Percentiles rank a stretch among this genome's conserved stretches.
phyloP scores from a whole-genome alignment of 1,139 yeast genomes.

The Geotrichum aggregatum region DNA sequence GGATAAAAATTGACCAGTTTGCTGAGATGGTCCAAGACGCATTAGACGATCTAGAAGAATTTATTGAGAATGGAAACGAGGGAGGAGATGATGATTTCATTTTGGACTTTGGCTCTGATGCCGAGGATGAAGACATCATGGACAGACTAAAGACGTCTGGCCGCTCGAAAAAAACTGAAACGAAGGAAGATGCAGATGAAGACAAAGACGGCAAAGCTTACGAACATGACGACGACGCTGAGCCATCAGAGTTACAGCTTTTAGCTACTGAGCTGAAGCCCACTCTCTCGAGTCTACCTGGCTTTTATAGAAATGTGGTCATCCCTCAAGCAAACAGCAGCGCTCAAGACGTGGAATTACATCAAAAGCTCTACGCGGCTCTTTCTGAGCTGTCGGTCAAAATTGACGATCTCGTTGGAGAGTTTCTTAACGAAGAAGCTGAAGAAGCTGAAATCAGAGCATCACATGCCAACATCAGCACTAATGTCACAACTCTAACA shows the following conservation, averaged over 20 bases:
- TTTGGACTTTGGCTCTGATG: constrained; percentile 11
- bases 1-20: constrained; percentile 11
- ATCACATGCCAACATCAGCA: background rate
- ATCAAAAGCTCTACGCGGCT: constrained; percentile 4
- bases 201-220: constrained; percentile 1
- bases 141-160: background rate
- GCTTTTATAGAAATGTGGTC: constrained; percentile 2
- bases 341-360: constrained; percentile 13
- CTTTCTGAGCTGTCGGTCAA: constrained; percentile 5
- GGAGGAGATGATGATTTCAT: constrained; percentile 10
- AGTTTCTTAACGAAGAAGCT: constrained; percentile 7
- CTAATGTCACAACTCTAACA: constrained; percentile 1
- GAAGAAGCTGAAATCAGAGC: constrained; percentile 7
- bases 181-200: background rate
- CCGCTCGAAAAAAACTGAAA: background rate
- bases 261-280: constrained; percentile 4
- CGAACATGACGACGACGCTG: background rate
- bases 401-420: constrained; percentile 16
- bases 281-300: background rate
- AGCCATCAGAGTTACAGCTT: constrained; percentile 6
- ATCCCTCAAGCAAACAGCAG: constrained; percentile 9
- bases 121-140: background rate
- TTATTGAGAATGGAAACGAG: constrained; percentile 6
- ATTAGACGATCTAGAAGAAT: constrained; percentile 11
- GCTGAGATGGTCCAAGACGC: constrained; percentile 16